Base-by-base conservation (phyloP, 306 rosid species). In the Gillenia trifoliata region DNA sequence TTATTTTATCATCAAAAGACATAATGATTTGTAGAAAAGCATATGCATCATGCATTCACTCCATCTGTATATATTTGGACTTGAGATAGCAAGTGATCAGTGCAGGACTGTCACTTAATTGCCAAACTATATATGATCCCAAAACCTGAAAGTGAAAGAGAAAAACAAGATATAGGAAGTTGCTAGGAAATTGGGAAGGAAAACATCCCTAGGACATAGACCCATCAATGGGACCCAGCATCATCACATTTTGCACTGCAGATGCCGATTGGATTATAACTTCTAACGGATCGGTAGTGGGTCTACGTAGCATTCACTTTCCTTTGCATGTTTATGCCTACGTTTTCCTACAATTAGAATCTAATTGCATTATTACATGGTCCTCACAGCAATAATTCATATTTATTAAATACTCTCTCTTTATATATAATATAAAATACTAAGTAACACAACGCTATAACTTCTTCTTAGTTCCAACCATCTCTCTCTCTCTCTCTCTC, bases 151-250 rank as follows among this genome's bases (percentile, higher is more conserved):
- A 45, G 52, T 52, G 49, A 54, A 22, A 33, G 49, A 31, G n/a
- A 50, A 52, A 70, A 70, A 71, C 50, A 71, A 33, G 25, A 54
- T 19, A 0, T 8, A 16, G 20, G 75, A 72, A 72, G 20, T 57
- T 56, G 34, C 75, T n/a, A 57, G 75, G 75, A 38, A 57, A 72
- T 1, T 65, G 52, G 41, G 10, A 38, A 22, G 52, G 70, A 34
- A 65, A 38, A 29, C 25, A 38, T 36, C 50, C 45, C 8, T 38
- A 22, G 38, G 52, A 45, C 52, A 1, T 1, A 6, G 26, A 45
- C 52, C 5, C 5, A 1, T 45, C 52, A 2, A 50, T 6, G 25
- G 63, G 63, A 52, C 43, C 62, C 73, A 30, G 25, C 30, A 13
- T 4, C 4, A 4, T 4, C 36, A 8, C 56, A 16, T 2, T 6